Evolutionary conservation across 495 filamentous ascomycete species (phyloP), one percentile per base, ranked within the genome.

Genomic region (Aspergillus kassunensis): DNA sequence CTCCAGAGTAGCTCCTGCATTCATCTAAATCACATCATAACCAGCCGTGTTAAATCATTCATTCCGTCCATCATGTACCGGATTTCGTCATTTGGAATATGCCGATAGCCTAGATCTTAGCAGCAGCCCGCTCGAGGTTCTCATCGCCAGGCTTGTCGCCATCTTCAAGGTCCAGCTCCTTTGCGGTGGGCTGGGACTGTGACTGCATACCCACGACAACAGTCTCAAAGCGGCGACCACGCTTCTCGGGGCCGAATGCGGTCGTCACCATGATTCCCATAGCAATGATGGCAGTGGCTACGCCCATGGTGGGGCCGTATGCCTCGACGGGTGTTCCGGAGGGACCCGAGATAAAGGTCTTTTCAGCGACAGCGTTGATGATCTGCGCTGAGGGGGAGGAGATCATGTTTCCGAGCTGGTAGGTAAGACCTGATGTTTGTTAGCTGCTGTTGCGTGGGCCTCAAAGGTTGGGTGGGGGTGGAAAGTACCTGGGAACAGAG

Each of bases 371-470:
- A 3, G 80, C 80, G 39, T 87, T 88, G 44, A 88, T 78, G 35
- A 89, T 86, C 64, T 90, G 85, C 2, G 84, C 78, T 0, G 82
- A 83, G 1, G 86, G 84, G 3, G 85, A 83, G 27, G 85, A 85
- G 36, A 89, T 79, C 78, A 89, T 86, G 65, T 88, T 89, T 7
- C 86, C 87, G 3, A 90, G 59, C 65, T 91, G 87, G 66, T 89
- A 89, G 0, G 84, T 84, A 12, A 70, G 51, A 46, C 67, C 53
- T 56, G 0, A 4, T 19, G 6, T 13, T 27, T 19, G 37, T 55
- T 55, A 55, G 45, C 7, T 27, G 18, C 16, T 20, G 19, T 40
- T 13, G 4, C 18, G 11, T 11, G 3, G n/a, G n/a, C n/a, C n/a
- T n/a, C n/a, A n/a, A 25, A 6, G 19, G 11, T 13, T 20, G 20